phyloP scores from a whole-genome alignment of 78 protist genomes.

The Dictyostelium firmibasis region DNA sequence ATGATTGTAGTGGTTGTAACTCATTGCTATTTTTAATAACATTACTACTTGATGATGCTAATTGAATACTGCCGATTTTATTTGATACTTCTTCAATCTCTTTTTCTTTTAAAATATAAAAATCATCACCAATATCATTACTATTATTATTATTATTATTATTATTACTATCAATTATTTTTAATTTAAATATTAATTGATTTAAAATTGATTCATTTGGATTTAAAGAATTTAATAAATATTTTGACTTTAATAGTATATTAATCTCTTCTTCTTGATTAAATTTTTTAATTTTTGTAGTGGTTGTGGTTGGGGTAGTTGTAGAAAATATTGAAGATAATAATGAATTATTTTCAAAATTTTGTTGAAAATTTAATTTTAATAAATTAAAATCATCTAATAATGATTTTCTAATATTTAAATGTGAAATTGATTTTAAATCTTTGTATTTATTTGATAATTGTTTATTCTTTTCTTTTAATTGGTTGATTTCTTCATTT shows the following conservation, averaged over 20 bases:
- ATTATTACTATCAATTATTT: background rate
- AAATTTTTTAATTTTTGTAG: background rate
- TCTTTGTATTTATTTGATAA: constrained; percentile 16
- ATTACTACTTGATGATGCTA: background rate
- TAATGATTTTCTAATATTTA: constrained; percentile 49
- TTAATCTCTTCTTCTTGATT: background rate
- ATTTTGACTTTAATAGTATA: constrained; percentile 1
- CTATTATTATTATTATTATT: background rate
- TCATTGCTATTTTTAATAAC: background rate
- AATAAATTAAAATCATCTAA: constrained; percentile 37
- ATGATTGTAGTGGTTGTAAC: background rate
- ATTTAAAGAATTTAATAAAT: background rate
- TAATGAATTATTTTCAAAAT: constrained; percentile 9
- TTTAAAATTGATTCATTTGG: background rate
- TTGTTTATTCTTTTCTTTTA: constrained; percentile 39
- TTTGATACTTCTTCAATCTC: background rate
- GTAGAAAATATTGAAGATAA: background rate
- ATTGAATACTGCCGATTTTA: background rate
- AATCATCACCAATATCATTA: background rate
- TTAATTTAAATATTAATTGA: background rate
- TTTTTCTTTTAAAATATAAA: background rate
- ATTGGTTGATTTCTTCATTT: background rate
- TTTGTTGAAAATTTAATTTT: constrained; percentile 9
- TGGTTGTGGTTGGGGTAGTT: background rate
- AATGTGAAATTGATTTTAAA: constrained; percentile 11